Base-by-base conservation (phyloP, 140 eudicot species). In the Flaveria floridana region DNA sequence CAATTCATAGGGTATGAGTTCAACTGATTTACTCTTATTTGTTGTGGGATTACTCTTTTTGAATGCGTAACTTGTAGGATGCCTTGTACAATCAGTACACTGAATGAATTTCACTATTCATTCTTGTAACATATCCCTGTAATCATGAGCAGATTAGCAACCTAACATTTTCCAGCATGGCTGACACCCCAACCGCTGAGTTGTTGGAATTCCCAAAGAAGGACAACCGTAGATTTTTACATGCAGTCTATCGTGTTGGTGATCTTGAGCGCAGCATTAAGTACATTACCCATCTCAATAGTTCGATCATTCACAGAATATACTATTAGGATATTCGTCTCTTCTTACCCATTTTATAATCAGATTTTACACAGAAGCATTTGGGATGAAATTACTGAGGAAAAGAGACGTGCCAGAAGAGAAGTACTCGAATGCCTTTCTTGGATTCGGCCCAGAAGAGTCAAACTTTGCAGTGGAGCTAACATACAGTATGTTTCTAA, bases 241-340 rank as follows among this genome's bases (percentile, higher is more conserved):
- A 93, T 56, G 99, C 85, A 0, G 97, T 93, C 37, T 93, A 93
- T 64, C 99, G 99, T 41, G 99, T 90, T 68, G 99, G 99, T 76
- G 87, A 93, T 81, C 96, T 93, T 82, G 89, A 93, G 47, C 89
- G 94, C 59, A 93, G 97, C 55, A 93, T 93, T 30, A 93, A 90
- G 99, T 93, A 82, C 47, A 83, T 42, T 0, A 34, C 63, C 20
- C 59, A 39, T 56, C 39, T 30, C 12, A 20, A 19, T 0, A 4
- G 3, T 41, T 18, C 16, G 2, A 46, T 28, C 2, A 14, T 65
- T 13, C 3, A n/a, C 37, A 23, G 10, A 20, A 0, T 75, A 30
- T 42, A n/a, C 12, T 6, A 72, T 52, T 34, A 13, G 3, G 0
- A 68, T 20, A 72, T 20, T 76, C 46, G 2, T 58, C 34, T 62